Percentiles rank a stretch among this genome's conserved stretches.
These are phyloP conservation scores for Rhododendron williamsianum DNA, from an alignment of 148 eudicot genomes.

Conservation along the genomic window DNA sequence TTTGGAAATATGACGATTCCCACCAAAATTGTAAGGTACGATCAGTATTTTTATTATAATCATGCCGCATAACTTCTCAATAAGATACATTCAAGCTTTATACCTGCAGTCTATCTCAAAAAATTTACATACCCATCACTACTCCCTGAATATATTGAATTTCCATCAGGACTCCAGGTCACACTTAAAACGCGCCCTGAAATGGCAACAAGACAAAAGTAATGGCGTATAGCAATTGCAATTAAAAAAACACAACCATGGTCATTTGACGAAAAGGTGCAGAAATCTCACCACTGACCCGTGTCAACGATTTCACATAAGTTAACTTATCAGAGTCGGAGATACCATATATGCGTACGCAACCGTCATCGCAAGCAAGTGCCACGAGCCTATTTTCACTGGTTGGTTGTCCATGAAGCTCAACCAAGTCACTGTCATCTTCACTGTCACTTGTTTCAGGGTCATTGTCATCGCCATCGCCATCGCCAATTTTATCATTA, in stretches of 20 bases:
- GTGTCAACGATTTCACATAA: slow-evolving; percentile 60
- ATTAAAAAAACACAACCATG: neutral
- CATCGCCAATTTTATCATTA: slow-evolving; percentile 29
- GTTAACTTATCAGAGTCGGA: slow-evolving; percentile 48
- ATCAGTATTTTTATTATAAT: neutral
- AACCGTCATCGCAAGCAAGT: slow-evolving; percentile 92
- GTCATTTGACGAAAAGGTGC: slow-evolving; percentile 4
- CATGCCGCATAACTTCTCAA: neutral
- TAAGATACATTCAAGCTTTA: neutral
- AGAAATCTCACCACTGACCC: slow-evolving; percentile 90
- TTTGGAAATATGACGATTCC: neutral
- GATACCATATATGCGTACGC: slow-evolving; percentile 62
- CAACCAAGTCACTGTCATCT: slow-evolving; percentile 34
- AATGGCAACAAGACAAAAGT: slow-evolving; percentile 8
- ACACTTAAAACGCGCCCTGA: slow-evolving; percentile 77
- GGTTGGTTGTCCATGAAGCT: slow-evolving; percentile 34
- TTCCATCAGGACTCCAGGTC: slow-evolving; percentile 79
- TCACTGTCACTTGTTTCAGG: slow-evolving; percentile 48
- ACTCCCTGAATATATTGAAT: slow-evolving; percentile 71
- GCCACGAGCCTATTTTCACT: slow-evolving; percentile 41
- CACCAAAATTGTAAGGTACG: neutral
- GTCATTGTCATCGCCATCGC: slow-evolving; percentile 32
- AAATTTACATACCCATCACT: slow-evolving; percentile 71
- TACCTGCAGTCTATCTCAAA: neutral
- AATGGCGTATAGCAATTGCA: neutral